Evolutionary conservation across 2,329 filamentous ascomycete genomes (phyloP).

Genomic region (Neonectria punicea): DNA sequence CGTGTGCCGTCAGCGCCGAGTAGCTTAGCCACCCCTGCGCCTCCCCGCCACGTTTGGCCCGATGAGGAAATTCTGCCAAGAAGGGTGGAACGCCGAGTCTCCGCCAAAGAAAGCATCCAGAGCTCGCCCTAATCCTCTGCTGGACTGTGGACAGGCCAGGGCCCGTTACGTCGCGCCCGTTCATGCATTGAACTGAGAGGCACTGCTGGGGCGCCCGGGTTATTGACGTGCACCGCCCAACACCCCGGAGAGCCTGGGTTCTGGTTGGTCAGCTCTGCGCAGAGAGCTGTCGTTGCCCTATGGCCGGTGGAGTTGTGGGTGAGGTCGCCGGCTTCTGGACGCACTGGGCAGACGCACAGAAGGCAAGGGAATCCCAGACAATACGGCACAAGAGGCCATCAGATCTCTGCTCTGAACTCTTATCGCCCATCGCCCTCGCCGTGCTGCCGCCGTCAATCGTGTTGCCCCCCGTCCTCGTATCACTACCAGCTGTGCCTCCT

Average conservation of each 20-base stretch:
- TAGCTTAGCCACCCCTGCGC: constrained; percentile 3
- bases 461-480: constrained; percentile 11
- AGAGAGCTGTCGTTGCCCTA: constrained; percentile 7
- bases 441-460: neutral
- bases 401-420: constrained; percentile 6
- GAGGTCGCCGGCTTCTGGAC: neutral
- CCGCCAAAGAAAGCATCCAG: constrained; percentile 8
- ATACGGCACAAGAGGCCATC: constrained; percentile 1
- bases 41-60: neutral
- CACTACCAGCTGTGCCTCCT: constrained; percentile 6
- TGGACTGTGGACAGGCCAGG: constrained; percentile 1
- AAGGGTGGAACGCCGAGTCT: neutral
- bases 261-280: constrained; percentile 19
- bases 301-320: neutral
- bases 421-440: constrained; percentile 4
- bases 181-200: constrained; percentile 18
- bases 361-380: constrained; percentile 17
- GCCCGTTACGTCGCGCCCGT: constrained; percentile 6
- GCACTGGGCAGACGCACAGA: neutral
- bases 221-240: neutral
- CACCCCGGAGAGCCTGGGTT: neutral
- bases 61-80: neutral
- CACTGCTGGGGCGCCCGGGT: neutral
- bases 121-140: neutral
- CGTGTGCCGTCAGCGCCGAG: constrained; percentile 2